Evolutionary conservation across 805 yeast genomes (phyloP), one percentile per base, ranked within the genome.

Genomic region (Candida railenensis): DNA sequence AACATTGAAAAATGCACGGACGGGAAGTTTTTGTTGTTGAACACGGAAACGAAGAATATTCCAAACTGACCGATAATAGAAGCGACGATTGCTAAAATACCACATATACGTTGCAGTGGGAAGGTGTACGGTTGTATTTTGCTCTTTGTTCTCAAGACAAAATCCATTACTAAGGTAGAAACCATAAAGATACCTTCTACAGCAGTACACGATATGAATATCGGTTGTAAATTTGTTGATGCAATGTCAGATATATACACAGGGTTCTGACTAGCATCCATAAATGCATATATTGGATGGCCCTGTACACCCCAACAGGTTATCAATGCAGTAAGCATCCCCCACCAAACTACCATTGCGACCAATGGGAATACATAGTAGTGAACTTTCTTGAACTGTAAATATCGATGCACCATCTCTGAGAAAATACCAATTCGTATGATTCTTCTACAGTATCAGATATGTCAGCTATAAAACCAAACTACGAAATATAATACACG

Each of bases 201-300:
- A 0, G 84, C 88, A 1, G 88, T 73, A 55, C 96, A 84, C 15
- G 85, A 68, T 34, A 91, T 89, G 65, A 92, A 92, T 18, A 91
- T 65, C 1, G 96, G 96, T 61, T 90, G 87, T 42, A 89, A 69
- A 54, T 82, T 83, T 8, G 96, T 87, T 8, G 97, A 97, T 2
- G 92, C 97, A 43, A 91, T 79, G 58, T 91, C 88, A 2, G 96
- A 86, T 42, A 92, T 80, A 65, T 86, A 92, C 2, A 89, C 83
- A 34, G 83, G 78, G 32, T 66, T 56, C 52, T 74, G 81, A 0
- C 61, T 45, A 32, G 67, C 66, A 1, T 46, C 51, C 74, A 81
- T 77, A 52, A 82, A 82, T 46, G 71, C 61, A 59, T 87, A 86
- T 11, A 77, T 70, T 0, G 96, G 96, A 40, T 78, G 78, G 1